A percentile compares a stretch with the other conserved stretches of the same genome.
phyloP scores from a whole-genome alignment of 805 yeast genomes.

The Saccharomyces eubayanus region DNA sequence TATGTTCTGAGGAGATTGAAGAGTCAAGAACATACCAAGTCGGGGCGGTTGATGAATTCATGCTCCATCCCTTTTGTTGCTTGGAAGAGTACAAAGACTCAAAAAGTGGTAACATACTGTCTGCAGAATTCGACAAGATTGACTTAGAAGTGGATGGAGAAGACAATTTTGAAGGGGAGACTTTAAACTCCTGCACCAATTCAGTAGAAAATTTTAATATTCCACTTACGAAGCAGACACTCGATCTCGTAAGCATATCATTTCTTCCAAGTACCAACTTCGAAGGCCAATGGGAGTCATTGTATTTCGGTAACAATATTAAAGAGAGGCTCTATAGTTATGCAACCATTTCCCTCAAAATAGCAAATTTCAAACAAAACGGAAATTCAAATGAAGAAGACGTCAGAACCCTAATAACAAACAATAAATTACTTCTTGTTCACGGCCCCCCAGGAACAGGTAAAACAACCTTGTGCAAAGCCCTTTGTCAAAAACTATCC shows the following conservation, averaged over 20 bases:
- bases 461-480: constrained; percentile 36
- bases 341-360: constrained; percentile 28
- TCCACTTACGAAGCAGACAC: constrained; percentile 14
- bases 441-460: constrained; percentile 45
- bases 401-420: constrained; percentile 6
- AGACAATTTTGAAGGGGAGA: constrained; percentile 10
- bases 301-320: constrained; percentile 27
- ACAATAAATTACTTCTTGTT: constrained; percentile 25
- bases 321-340: constrained; percentile 29
- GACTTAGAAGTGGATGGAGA: constrained; percentile 14
- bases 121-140: constrained; percentile 28
- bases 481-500: constrained; percentile 35
- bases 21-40: not conserved
- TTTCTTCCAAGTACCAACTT: constrained; percentile 26
- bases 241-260: constrained; percentile 12
- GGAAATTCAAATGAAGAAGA: not conserved
- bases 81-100: constrained; percentile 4
- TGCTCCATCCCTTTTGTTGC: constrained; percentile 12
- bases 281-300: constrained; percentile 32
- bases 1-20: not conserved
- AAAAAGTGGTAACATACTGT: constrained; percentile 3
- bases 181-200: constrained; percentile 2
- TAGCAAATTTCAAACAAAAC: constrained; percentile 13
- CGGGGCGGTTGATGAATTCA: not conserved
- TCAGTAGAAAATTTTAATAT: constrained; percentile 2